Evolutionary conservation across 192 early-diverging fungal genomes (phyloP).

Genomic region (Rhizoclosmatium sp.): DNA sequence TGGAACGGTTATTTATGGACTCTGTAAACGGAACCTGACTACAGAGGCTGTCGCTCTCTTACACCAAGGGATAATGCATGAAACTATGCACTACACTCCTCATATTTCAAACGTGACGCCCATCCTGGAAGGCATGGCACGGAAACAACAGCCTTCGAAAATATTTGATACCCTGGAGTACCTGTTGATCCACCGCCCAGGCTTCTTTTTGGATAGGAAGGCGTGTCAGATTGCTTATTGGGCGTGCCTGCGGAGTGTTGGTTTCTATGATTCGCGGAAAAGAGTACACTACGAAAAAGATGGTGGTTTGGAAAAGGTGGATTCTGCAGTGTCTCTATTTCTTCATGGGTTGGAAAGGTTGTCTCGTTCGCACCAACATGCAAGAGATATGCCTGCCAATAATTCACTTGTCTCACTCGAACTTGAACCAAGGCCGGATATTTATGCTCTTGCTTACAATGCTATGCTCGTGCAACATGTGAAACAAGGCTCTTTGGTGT

Average conservation of each 20-base stretch:
- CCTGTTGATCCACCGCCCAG: background rate
- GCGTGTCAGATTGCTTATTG: constrained; percentile 13
- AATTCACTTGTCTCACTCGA: no score
- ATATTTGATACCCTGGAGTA: background rate
- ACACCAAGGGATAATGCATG: background rate
- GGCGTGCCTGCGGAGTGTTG: constrained; percentile 7
- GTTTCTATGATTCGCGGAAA: background rate
- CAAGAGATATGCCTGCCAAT: no score
- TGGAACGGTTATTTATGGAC: constrained; percentile 1
- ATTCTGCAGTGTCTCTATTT: no score
- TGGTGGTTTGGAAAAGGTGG: no score
- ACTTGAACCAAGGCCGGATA: no score
- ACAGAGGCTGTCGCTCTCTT: constrained; percentile 11
- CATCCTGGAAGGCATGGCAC: constrained; percentile 10
- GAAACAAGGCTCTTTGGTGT: no score
- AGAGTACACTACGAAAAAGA: no score
- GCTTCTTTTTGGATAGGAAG: background rate
- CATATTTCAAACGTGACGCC: constrained; percentile 3
- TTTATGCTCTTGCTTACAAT: no score
- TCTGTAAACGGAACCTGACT: background rate
- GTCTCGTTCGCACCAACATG: no score
- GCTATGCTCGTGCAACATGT: no score
- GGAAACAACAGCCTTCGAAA: background rate
- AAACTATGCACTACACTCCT: background rate
- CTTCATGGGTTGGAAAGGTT: no score